A percentile compares a stretch with the other conserved stretches of the same genome.
Conservation (phyloP, 2,329 filamentous ascomycete genomes). For the Dendrostoma leiphaemia region DNA sequence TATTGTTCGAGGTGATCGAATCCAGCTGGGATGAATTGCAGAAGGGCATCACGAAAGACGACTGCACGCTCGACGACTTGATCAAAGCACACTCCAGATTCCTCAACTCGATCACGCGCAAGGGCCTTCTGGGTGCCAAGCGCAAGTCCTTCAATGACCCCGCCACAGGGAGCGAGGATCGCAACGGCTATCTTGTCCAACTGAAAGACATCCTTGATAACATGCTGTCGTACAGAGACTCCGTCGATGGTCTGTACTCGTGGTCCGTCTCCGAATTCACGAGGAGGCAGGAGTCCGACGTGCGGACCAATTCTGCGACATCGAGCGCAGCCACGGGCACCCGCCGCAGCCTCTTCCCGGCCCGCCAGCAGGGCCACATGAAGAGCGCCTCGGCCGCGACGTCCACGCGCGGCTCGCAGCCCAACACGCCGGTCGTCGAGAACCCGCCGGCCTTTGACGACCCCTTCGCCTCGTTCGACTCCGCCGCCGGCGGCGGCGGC, state of each 20-base stretch:
- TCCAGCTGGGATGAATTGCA: constrained; percentile 92
- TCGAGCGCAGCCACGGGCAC: not conserved
- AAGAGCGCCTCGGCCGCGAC: constrained; percentile 21
- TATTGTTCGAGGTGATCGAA: constrained; percentile 97
- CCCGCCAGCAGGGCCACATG: constrained; percentile 6
- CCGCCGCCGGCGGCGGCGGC: constrained; percentile 51
- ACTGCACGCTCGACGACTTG: constrained; percentile 90
- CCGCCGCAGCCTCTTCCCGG: constrained; percentile 3
- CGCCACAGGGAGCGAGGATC: constrained; percentile 56
- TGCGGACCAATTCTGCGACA: constrained; percentile 55
- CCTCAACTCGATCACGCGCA: constrained; percentile 91
- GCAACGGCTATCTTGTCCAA: constrained; percentile 80
- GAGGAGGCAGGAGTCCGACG: constrained; percentile 78
- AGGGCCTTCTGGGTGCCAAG: constrained; percentile 82
- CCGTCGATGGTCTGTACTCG: constrained; percentile 89
- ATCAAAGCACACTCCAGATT: constrained; percentile 90
- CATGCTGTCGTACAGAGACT: constrained; percentile 93
- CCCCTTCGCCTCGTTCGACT: constrained; percentile 31
- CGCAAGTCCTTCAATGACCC: constrained; percentile 39
- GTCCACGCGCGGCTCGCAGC: constrained; percentile 27
- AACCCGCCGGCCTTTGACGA: constrained; percentile 18
- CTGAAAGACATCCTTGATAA: constrained; percentile 88
- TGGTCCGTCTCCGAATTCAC: constrained; percentile 96
- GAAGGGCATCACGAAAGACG: constrained; percentile 75
- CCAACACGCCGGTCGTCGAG: constrained; percentile 16